These are phyloP conservation scores for Backusella macrospora DNA, from an alignment of 192 early-diverging fungal genomes.

Conservation along the genomic window DNA sequence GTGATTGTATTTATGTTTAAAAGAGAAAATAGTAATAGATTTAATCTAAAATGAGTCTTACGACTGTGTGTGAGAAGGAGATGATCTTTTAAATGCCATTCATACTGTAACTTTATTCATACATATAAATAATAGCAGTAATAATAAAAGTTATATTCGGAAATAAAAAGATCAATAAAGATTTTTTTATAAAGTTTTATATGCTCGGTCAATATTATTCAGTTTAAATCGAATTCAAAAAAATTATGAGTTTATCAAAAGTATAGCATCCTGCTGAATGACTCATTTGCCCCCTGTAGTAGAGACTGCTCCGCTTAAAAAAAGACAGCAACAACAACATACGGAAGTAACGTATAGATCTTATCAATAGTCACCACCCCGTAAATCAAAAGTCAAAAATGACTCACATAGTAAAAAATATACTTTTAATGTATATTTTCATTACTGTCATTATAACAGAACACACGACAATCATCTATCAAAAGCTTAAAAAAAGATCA, in stretches of 20 bases:
- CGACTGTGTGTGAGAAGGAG: not conserved
- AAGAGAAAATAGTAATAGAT: not conserved
- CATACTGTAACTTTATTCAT: not conserved
- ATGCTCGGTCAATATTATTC: too few relatives aligned
- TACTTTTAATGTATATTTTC: not conserved
- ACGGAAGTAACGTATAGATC: not conserved
- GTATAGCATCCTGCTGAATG: not conserved
- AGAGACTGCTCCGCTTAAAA: conserved; percentile 4
- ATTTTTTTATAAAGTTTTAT: too few relatives aligned
- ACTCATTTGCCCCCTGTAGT: conserved; percentile 13
- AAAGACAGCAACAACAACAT: not conserved
- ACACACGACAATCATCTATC: too few relatives aligned
- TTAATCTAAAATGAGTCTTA: conserved; percentile 5
- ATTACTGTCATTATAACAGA: too few relatives aligned
- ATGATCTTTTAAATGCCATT: not conserved
- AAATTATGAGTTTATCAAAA: too few relatives aligned
- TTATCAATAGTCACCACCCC: not conserved
- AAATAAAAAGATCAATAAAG: too few relatives aligned
- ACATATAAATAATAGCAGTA: too few relatives aligned
- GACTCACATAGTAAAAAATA: not conserved
- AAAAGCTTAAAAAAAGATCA: not conserved
- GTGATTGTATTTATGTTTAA: not conserved
- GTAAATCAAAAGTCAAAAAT: not conserved
- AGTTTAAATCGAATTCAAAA: too few relatives aligned
- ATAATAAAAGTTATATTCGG: too few relatives aligned